Percentiles rank a stretch among this genome's conserved stretches.
phyloP scores from a whole-genome alignment of 805 yeast genomes.

The Hanseniaspora lindneri region DNA sequence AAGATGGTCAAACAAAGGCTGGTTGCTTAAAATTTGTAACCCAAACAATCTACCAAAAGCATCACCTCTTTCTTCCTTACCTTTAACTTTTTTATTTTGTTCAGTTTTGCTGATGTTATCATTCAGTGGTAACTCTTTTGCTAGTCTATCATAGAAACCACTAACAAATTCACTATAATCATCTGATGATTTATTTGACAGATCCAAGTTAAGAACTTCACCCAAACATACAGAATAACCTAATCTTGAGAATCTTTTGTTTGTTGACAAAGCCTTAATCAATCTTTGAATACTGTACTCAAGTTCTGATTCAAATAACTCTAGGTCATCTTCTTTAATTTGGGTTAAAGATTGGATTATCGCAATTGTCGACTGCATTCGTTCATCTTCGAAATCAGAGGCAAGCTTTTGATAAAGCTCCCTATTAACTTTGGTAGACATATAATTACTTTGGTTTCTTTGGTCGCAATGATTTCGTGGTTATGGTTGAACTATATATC shows the following conservation, averaged over 20 bases:
- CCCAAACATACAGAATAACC: constrained; percentile 84
- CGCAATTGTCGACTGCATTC: constrained; percentile 58
- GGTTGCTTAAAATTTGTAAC: constrained; percentile 57
- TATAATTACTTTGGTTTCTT: constrained; percentile 9
- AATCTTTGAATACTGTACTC: constrained; percentile 68
- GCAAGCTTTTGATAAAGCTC: constrained; percentile 70
- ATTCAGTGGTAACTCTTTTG: constrained; percentile 29
- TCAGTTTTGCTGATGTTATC: constrained; percentile 30
- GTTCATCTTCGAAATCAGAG: constrained; percentile 60
- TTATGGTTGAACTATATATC: too few species aligned
- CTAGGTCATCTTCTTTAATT: constrained; percentile 30
- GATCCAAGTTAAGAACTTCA: constrained; percentile 41
- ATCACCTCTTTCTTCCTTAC: constrained; percentile 69
- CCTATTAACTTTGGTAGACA: constrained; percentile 37
- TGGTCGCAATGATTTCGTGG: too few species aligned
- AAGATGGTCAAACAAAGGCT: constrained; percentile 30
- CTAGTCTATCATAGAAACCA: constrained; percentile 21
- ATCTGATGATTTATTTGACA: too few species aligned
- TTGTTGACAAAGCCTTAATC: constrained; percentile 67
- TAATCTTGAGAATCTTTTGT: constrained; percentile 70
- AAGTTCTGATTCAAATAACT: constrained; percentile 44
- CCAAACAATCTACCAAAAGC: constrained; percentile 81
- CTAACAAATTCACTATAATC: too few species aligned
- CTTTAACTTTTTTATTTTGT: constrained; percentile 42
- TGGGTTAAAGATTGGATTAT: constrained; percentile 48